A percentile compares a stretch with the other conserved stretches of the same genome.
Conservation (phyloP, 257 asterid genomes). For the Salvia hispanica region DNA sequence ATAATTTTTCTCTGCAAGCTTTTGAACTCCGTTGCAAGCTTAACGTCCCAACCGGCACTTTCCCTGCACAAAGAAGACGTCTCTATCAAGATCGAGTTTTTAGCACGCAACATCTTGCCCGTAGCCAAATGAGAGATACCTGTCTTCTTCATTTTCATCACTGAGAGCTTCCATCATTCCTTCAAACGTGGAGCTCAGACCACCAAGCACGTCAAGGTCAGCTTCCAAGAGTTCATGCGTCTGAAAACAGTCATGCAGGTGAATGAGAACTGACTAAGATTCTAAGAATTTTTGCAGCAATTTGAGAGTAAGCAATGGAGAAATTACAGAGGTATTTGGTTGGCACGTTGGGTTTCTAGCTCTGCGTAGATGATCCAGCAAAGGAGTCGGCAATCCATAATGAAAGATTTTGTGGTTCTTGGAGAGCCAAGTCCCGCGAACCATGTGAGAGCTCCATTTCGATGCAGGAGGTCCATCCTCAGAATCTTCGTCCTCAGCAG, state of each 20-base stretch:
- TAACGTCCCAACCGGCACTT: conserved; percentile 63
- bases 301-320: conserved; percentile 22
- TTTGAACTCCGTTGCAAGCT: conserved; percentile 68
- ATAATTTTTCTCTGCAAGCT: conserved; percentile 64
- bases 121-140: conserved; percentile 42
- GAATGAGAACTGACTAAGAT: conserved; percentile 15
- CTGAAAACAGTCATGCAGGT: conserved; percentile 34
- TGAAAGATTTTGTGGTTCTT: conserved; percentile 59
- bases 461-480: conserved; percentile 34
- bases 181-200: conserved; percentile 60
- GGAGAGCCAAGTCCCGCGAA: conserved; percentile 89
- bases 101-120: not conserved
- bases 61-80: conserved; percentile 42
- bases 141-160: conserved; percentile 50
- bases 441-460: conserved; percentile 79
- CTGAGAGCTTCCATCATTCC: conserved; percentile 63
- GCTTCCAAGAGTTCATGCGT: conserved; percentile 58
- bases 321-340: conserved; percentile 47
- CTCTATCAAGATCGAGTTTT: conserved; percentile 15
- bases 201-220: conserved; percentile 60
- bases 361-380: conserved; percentile 66
- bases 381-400: conserved; percentile 74
- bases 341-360: conserved; percentile 44
- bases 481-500: conserved; percentile 45
- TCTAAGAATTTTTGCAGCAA: not conserved